Evolutionary conservation across 306 rosid genomes (phyloP).

Genomic region (Corylus americana): DNA sequence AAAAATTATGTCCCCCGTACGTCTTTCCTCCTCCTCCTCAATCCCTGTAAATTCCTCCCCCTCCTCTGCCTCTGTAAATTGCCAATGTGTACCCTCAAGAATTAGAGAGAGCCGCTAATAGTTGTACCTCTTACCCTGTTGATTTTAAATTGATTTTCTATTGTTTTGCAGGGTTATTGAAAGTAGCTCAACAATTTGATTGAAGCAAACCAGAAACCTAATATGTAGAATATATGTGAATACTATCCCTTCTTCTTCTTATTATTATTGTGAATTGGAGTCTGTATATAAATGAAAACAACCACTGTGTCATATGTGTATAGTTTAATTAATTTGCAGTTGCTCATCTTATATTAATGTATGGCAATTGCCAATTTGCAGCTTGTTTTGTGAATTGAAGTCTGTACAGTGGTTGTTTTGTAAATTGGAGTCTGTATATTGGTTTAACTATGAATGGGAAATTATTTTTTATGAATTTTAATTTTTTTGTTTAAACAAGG

Average conservation of each 20-base stretch:
- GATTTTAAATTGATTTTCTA: background rate
- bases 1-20: too few relatives aligned
- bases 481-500: too few relatives aligned
- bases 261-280: constrained; percentile 28
- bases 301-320: background rate
- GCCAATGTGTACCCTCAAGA: background rate
- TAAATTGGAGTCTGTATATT: too few relatives aligned
- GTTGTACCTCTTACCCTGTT: background rate
- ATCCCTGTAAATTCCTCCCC: too few relatives aligned
- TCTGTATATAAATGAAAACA: background rate
- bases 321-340: background rate
- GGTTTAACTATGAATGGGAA: constrained; percentile 55
- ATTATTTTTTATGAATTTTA: too few relatives aligned
- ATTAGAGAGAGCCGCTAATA: background rate
- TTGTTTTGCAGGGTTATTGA: background rate
- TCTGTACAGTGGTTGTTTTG: background rate
- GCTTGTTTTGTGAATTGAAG: constrained; percentile 27
- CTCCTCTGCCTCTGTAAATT: background rate
- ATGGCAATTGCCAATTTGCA: constrained; percentile 5
- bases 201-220: background rate
- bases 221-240: background rate
- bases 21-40: too few relatives aligned
- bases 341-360: background rate
- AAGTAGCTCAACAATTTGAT: background rate
- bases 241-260: background rate